phyloP scores from a whole-genome alignment of 441 rosid genomes.

The Mallotus japonicus region DNA sequence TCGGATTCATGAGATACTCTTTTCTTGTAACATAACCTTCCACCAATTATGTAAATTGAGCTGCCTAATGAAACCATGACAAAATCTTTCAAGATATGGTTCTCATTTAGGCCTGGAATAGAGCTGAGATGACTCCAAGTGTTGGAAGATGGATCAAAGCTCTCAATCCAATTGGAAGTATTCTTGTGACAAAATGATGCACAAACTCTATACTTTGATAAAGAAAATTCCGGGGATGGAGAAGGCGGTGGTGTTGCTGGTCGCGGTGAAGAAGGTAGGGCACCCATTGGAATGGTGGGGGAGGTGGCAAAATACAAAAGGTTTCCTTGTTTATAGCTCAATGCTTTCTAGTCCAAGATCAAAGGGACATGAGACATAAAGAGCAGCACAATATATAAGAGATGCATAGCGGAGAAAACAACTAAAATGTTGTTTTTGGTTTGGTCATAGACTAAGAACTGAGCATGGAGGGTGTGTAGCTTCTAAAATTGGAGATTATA shows the following conservation, averaged over 20 bases:
- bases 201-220: constrained; percentile 21
- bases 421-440: neutral
- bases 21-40: constrained; percentile 29
- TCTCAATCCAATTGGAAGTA: constrained; percentile 41
- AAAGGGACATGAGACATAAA: constrained; percentile 22
- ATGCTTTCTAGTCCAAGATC: neutral
- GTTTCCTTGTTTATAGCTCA: neutral
- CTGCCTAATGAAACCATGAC: constrained; percentile 38
- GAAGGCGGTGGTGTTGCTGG: constrained; percentile 3
- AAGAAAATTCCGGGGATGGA: neutral
- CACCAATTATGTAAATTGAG: constrained; percentile 44
- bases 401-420: constrained; percentile 21
- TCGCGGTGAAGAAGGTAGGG: neutral
- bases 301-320: neutral
- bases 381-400: neutral
- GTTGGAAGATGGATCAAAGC: constrained; percentile 36
- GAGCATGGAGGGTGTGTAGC: neutral
- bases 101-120: constrained; percentile 29
- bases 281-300: constrained; percentile 9
- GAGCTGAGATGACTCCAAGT: constrained; percentile 37
- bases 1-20: constrained; percentile 12
- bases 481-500: constrained; percentile 13
- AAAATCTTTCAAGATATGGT: constrained; percentile 45
- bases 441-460: constrained; percentile 27
- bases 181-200: constrained; percentile 35